phyloP scores from a whole-genome alignment of 2,329 filamentous ascomycete genomes.

The Diaporthe aspalathi region DNA sequence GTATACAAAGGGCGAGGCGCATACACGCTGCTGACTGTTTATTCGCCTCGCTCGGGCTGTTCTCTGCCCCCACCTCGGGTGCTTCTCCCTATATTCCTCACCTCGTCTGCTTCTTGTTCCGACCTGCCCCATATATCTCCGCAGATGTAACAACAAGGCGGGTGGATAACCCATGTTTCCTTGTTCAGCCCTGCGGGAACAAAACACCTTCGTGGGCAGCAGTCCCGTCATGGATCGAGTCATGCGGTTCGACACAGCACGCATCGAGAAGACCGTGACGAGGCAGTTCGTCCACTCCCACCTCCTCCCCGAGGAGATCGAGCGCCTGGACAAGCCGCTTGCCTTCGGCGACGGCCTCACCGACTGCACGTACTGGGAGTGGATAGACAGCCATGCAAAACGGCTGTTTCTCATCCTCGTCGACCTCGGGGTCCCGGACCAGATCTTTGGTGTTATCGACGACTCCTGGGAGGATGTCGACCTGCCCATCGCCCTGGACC shows the following conservation, averaged over 20 bases:
- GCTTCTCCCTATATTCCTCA: background rate
- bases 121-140: constrained; percentile 10
- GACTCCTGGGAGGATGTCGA: constrained; percentile 83
- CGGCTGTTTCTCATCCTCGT: constrained; percentile 77
- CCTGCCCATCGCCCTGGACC: constrained; percentile 74
- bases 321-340: constrained; percentile 70
- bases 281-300: constrained; percentile 74
- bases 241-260: constrained; percentile 76
- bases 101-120: background rate
- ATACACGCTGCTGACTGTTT: background rate
- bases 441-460: constrained; percentile 81
- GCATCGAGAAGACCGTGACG: constrained; percentile 77
- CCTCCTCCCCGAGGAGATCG: constrained; percentile 71
- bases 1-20: background rate
- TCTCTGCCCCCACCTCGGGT: background rate
- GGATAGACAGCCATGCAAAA: constrained; percentile 77
- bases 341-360: constrained; percentile 76
- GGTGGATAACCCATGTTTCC: constrained; percentile 8
- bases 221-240: constrained; percentile 30
- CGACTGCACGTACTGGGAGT: constrained; percentile 81
- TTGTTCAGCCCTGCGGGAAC: constrained; percentile 29
- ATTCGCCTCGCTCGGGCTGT: background rate
- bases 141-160: constrained; percentile 12
- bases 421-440: constrained; percentile 76
- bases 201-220: background rate